Evolutionary conservation across 2,329 filamentous ascomycete genomes (phyloP), one percentile per base, ranked within the genome.

Genomic region (Colletotrichum sp.): DNA sequence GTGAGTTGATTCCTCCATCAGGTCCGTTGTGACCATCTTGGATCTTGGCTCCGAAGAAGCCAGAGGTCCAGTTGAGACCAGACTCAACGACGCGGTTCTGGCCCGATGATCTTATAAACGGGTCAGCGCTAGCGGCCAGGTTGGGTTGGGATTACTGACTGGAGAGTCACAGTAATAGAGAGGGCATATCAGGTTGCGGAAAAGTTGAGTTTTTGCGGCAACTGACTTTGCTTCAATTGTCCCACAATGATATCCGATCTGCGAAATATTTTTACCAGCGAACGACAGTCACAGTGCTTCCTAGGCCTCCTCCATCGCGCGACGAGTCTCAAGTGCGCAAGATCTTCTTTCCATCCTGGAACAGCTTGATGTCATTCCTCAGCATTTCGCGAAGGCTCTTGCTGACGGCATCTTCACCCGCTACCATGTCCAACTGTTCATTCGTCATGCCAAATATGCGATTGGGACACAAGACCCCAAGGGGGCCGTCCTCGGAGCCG

Each of bases 51-150:
- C 77, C 77, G 78, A 94, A 92, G 80, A 95, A 96, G 7, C 95
- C 96, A 70, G 92, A 86, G 0, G 93, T 92, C 88, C 95, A 98
- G 78, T 94, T 93, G 69, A 91, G 82, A 2, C 94, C 96, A 2
- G 95, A 97, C 79, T 91, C 89, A 2, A 96, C 85, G 1, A 97
- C 94, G 13, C 95, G 91, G 15, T 90, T 87, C 77, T 95, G 92
- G 1, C 92, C 92, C 0, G 94, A 91, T 2, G 93, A 87, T n/a
- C 95, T 91, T 52, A 96, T 84, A 78, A 97, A 97, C 0, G 94
- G 95, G 3, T 89, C 88, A 10, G 87, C 82, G 12, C 87, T 82
- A 56, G 85, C 85, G 2, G 93, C 88, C 4, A 98, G 90, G 10
- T n/a, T n/a, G n/a, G n/a, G 4, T 36, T 36, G 6, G 10, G 30